These are phyloP conservation scores for Penicillium sp. DNA, from an alignment of 2,329 filamentous ascomycete genomes.

Conservation along the genomic window DNA sequence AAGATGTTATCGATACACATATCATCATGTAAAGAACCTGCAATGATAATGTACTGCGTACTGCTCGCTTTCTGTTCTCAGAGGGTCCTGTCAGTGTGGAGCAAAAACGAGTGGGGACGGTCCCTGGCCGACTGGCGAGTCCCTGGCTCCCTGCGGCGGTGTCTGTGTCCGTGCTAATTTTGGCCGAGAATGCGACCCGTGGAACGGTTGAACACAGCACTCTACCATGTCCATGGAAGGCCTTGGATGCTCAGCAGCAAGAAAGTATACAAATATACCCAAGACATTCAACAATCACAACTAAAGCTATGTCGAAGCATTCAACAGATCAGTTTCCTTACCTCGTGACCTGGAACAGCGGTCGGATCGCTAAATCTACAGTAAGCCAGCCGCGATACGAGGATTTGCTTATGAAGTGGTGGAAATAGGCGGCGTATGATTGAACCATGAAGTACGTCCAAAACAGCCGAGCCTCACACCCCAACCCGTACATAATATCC, in stretches of 20 bases:
- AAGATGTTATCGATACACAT: too few relatives aligned
- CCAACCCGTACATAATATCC: neutral
- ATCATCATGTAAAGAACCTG: too few relatives aligned
- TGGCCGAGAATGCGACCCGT: constrained; percentile 4
- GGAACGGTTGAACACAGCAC: neutral
- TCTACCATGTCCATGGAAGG: neutral
- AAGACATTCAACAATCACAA: neutral
- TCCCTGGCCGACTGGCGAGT: neutral
- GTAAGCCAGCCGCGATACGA: too few relatives aligned
- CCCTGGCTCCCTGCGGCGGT: neutral
- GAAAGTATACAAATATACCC: neutral
- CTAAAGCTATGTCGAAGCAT: neutral
- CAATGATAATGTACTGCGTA: too few relatives aligned
- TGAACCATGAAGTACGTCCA: neutral
- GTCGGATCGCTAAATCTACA: too few relatives aligned
- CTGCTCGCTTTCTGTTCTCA: neutral
- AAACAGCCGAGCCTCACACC: neutral
- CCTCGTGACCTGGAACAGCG: too few relatives aligned
- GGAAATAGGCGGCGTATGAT: neutral
- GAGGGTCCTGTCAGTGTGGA: constrained; percentile 14
- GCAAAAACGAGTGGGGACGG: neutral
- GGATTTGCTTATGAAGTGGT: too few relatives aligned
- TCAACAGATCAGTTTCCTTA: neutral
- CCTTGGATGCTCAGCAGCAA: too few relatives aligned
- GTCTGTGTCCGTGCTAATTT: constrained; percentile 8